phyloP scores from a whole-genome alignment of 176 grass and related monocot species.

The Triticum timopheevii region DNA sequence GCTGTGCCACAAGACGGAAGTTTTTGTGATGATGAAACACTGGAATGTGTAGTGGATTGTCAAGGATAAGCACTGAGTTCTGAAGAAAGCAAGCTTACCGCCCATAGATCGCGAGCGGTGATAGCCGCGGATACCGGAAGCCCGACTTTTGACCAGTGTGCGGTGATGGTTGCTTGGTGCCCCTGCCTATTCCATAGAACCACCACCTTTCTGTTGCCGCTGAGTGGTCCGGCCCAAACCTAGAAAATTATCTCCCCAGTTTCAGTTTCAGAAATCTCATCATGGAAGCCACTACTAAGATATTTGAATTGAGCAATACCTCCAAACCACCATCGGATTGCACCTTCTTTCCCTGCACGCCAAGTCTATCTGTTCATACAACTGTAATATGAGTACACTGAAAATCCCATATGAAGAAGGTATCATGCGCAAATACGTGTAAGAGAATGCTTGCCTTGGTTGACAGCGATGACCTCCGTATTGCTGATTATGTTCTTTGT shows the following conservation, averaged over 20 bases:
- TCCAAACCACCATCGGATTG: slow-evolving; percentile 53
- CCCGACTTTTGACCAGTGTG: slow-evolving; percentile 59
- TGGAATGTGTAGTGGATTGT: background rate
- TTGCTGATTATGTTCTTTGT: slow-evolving; percentile 78
- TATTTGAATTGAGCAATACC: slow-evolving; percentile 31
- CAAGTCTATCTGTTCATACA: slow-evolving; percentile 64
- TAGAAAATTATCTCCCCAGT: background rate
- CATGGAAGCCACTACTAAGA: background rate
- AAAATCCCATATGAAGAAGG: background rate
- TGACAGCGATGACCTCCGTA: slow-evolving; percentile 76
- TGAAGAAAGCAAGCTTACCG: slow-evolving; percentile 47
- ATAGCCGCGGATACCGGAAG: slow-evolving; percentile 45
- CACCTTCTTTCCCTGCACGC: slow-evolving; percentile 92
- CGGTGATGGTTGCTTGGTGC: slow-evolving; percentile 62
- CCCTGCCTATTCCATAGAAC: slow-evolving; percentile 77
- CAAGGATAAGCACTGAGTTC: background rate
- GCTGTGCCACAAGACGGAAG: slow-evolving; percentile 31
- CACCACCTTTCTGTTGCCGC: slow-evolving; percentile 59
- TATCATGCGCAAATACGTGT: background rate
- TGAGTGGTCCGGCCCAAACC: slow-evolving; percentile 85
- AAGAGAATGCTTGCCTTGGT: slow-evolving; percentile 64
- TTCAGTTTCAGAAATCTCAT: background rate
- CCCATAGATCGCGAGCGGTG: slow-evolving; percentile 86
- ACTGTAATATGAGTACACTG: background rate
- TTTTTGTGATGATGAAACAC: background rate